phyloP scores from a whole-genome alignment of 2,329 filamentous ascomycete genomes.

The Aspergillus sp. region DNA sequence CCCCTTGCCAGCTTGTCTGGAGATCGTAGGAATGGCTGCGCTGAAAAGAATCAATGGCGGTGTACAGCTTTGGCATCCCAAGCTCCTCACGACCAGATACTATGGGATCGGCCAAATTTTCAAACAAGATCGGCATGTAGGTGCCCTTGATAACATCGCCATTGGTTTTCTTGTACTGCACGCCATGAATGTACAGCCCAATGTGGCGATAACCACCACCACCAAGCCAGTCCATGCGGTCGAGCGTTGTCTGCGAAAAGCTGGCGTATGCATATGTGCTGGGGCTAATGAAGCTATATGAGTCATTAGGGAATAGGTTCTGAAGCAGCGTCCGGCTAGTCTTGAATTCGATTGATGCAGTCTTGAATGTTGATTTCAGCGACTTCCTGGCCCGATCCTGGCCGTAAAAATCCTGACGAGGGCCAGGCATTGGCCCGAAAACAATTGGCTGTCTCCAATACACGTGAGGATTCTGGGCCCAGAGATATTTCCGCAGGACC shows the following conservation, averaged over 20 bases:
- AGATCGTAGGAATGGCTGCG: conserved; percentile 34
- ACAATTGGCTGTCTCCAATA: conserved; percentile 44
- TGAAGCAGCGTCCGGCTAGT: conserved; percentile 47
- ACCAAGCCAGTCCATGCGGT: conserved; percentile 57
- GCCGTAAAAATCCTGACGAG: conserved; percentile 31
- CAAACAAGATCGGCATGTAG: conserved; percentile 56
- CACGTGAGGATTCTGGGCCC: conserved; percentile 39
- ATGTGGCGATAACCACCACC: conserved; percentile 55
- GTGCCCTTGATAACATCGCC: conserved; percentile 48
- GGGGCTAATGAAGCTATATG: conserved; percentile 39
- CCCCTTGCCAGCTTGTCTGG: conserved; percentile 40
- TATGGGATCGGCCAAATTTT: conserved; percentile 56
- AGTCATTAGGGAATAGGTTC: conserved; percentile 42
- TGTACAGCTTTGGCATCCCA: conserved; percentile 57
- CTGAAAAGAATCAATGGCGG: conserved; percentile 44
- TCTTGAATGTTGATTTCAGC: conserved; percentile 37
- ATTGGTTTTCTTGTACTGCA: conserved; percentile 50
- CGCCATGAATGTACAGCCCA: conserved; percentile 59
- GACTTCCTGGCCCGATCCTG: conserved; percentile 15
- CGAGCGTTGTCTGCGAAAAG: conserved; percentile 38
- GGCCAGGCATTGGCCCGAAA: conserved; percentile 46
- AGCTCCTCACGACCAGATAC: conserved; percentile 57
- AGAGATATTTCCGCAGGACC: conserved; percentile 41
- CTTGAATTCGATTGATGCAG: conserved; percentile 47
- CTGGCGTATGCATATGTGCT: conserved; percentile 44